phyloP scores from a whole-genome alignment of 2,329 filamentous ascomycete genomes.

The Alternaria sp. region DNA sequence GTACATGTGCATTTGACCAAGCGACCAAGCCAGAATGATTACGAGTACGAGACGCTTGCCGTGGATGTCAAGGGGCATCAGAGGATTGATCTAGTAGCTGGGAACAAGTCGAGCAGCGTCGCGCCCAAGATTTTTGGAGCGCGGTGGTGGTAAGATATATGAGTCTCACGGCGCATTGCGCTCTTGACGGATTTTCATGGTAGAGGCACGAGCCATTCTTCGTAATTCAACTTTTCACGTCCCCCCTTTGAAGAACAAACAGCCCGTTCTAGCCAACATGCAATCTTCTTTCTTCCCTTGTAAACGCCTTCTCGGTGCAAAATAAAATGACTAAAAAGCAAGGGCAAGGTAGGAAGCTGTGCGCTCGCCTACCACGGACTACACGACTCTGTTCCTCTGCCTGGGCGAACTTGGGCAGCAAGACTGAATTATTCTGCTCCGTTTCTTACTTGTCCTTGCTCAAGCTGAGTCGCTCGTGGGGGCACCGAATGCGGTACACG shows the following conservation, averaged over 20 bases:
- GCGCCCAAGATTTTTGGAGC: conserved; percentile 50
- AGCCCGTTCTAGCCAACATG: not conserved
- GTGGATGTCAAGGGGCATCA: conserved; percentile 76
- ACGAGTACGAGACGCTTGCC: conserved; percentile 80
- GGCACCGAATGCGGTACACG: not conserved
- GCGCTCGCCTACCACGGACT: not conserved
- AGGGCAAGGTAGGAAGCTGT: conserved; percentile 2
- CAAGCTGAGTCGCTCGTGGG: not conserved
- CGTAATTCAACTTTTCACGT: not conserved
- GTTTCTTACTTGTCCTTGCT: not conserved
- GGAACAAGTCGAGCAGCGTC: conserved; percentile 36
- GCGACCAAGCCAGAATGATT: conserved; percentile 69
- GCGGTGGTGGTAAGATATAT: conserved; percentile 43
- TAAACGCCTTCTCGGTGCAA: not conserved
- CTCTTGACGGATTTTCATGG: not conserved
- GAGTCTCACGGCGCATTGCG: not conserved
- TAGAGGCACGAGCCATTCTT: not conserved
- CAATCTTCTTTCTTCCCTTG: not conserved
- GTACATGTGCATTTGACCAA: conserved; percentile 82
- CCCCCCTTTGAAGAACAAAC: not conserved
- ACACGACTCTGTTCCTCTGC: not conserved
- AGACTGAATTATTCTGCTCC: too few species aligned
- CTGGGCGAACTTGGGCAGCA: conserved; percentile 1
- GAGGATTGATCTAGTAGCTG: conserved; percentile 54
- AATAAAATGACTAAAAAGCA: not conserved